These are phyloP conservation scores for Didymella arachidicola DNA, from an alignment of 2,329 filamentous ascomycete species.

Conservation along the genomic window DNA sequence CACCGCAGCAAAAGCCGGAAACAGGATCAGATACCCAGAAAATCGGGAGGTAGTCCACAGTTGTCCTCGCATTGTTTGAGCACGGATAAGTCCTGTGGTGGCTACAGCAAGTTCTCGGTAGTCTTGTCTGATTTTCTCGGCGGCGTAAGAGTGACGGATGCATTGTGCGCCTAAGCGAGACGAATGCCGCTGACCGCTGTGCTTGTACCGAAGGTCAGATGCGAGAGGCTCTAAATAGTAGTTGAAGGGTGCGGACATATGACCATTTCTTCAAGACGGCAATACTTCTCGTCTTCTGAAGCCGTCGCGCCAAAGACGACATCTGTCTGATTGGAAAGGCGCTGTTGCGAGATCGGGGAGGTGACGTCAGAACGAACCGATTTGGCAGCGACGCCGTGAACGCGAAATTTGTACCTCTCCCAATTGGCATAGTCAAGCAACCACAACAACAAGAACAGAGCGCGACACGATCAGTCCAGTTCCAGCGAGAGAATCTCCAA, in stretches of 20 bases:
- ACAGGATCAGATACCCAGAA: too few relatives aligned
- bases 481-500: too few relatives aligned
- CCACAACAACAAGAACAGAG: too few relatives aligned
- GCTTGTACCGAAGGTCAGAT: slow-evolving; percentile 2
- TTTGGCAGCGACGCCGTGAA: background rate
- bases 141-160: background rate
- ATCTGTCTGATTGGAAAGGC: background rate
- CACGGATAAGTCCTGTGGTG: too few relatives aligned
- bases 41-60: too few relatives aligned
- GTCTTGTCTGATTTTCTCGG: too few relatives aligned
- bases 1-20: too few relatives aligned
- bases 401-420: background rate
- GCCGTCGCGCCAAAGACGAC: background rate
- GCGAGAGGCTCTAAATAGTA: background rate
- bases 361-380: background rate
- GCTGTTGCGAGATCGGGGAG: background rate
- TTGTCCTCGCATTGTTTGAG: too few relatives aligned
- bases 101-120: too few relatives aligned
- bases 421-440: too few relatives aligned
- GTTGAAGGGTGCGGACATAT: background rate
- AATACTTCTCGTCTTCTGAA: background rate
- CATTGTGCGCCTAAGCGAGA: background rate
- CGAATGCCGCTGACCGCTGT: slow-evolving; percentile 2
- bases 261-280: background rate
- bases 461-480: too few relatives aligned